phyloP scores from a whole-genome alignment of 176 grass and related monocot genomes.

The Ampelocalamus luodianensis region DNA sequence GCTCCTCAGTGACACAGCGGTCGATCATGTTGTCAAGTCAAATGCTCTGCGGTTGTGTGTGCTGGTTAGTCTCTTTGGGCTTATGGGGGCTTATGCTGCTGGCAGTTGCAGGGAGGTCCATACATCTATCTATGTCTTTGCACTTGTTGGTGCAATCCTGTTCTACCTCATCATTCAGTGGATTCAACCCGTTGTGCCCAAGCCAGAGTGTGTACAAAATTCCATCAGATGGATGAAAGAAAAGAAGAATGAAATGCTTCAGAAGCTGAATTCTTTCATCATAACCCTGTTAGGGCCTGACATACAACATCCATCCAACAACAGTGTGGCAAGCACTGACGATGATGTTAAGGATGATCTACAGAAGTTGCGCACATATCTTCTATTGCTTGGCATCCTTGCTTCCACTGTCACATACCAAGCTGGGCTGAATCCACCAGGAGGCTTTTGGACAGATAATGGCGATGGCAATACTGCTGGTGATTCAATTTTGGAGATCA shows the following conservation, averaged over 20 bases:
- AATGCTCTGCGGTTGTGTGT: slow-evolving; percentile 52
- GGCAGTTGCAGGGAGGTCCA: slow-evolving; percentile 51
- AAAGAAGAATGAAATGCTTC: neutral
- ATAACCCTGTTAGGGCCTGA: neutral
- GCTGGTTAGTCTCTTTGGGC: slow-evolving; percentile 49
- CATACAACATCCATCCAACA: neutral
- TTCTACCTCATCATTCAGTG: slow-evolving; percentile 40
- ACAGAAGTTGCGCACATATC: slow-evolving; percentile 44
- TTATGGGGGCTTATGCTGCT: slow-evolving; percentile 53
- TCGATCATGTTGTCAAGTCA: slow-evolving; percentile 48
- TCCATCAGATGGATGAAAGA: slow-evolving; percentile 3
- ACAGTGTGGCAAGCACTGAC: neutral
- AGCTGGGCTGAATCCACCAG: slow-evolving; percentile 50
- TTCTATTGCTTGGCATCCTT: slow-evolving; percentile 52
- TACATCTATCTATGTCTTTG: slow-evolving; percentile 50
- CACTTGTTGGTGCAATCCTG: slow-evolving; percentile 41
- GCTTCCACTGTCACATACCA: slow-evolving; percentile 49
- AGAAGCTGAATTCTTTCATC: slow-evolving; percentile 18
- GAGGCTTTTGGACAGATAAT: slow-evolving; percentile 45
- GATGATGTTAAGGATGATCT: slow-evolving; percentile 9
- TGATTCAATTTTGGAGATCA: slow-evolving; percentile 36
- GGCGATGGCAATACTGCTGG: slow-evolving; percentile 13
- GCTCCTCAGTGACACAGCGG: slow-evolving; percentile 42
- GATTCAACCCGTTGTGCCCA: slow-evolving; percentile 27
- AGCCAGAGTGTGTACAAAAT: neutral